These are phyloP conservation scores for Pisolithus thermaeus DNA, from an alignment of 1,284 basidiomycete genomes.

Conservation along the genomic window DNA sequence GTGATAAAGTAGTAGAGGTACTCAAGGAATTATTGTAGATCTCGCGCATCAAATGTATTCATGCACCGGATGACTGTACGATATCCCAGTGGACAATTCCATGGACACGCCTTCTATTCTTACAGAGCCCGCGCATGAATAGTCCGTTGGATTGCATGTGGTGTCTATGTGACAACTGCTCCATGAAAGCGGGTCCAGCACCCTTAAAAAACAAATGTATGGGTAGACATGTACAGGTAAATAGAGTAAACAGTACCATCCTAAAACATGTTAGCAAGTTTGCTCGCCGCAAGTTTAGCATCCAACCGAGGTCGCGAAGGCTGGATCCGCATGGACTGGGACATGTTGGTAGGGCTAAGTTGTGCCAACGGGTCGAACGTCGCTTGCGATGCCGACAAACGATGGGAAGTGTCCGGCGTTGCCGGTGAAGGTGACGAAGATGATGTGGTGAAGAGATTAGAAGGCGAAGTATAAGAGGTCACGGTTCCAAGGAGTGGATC, in stretches of 20 bases:
- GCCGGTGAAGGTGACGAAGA: slow-evolving; percentile 15
- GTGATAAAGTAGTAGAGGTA: slow-evolving; percentile 78
- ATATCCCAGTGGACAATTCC: background rate
- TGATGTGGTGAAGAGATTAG: slow-evolving; percentile 13
- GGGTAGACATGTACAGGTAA: background rate
- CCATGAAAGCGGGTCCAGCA: slow-evolving; percentile 17
- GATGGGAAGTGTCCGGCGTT: slow-evolving; percentile 11
- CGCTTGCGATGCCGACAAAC: slow-evolving; percentile 18
- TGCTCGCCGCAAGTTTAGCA: slow-evolving; percentile 79
- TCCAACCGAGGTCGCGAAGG: slow-evolving; percentile 66
- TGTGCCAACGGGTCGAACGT: slow-evolving; percentile 60
- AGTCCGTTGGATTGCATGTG: slow-evolving; percentile 1
- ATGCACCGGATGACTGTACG: slow-evolving; percentile 1
- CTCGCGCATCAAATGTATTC: background rate
- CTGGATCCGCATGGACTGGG: slow-evolving; percentile 60
- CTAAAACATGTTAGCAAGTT: slow-evolving; percentile 81
- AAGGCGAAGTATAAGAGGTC: slow-evolving; percentile 7
- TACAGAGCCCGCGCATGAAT: background rate
- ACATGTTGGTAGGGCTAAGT: slow-evolving; percentile 52
- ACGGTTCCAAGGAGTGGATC: slow-evolving; percentile 22
- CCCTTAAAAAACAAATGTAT: slow-evolving; percentile 7
- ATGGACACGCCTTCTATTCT: background rate
- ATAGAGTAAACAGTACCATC: background rate
- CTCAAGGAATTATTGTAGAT: slow-evolving; percentile 59
- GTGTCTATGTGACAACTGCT: slow-evolving; percentile 7